Percentiles rank a stretch among this genome's conserved stretches.
phyloP scores from a whole-genome alignment of 2,329 filamentous ascomycete genomes.

The Aureobasidium sp. region DNA sequence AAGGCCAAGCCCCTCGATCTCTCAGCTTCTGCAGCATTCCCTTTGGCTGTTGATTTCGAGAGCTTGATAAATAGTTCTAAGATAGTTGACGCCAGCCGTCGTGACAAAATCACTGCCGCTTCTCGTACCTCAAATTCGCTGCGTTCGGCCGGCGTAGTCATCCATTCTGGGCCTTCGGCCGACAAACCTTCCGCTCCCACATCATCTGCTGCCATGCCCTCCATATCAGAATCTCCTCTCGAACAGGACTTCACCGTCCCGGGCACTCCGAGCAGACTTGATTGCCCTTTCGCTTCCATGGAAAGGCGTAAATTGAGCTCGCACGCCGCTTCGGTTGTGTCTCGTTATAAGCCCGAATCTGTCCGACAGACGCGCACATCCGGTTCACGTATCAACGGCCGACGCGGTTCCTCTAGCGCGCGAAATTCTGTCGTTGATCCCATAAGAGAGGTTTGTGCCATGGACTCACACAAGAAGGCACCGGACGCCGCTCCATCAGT shows the following conservation, averaged over 20 bases:
- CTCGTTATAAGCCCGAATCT: slow-evolving; percentile 28
- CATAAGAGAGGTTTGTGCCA: slow-evolving; percentile 31
- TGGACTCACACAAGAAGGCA: slow-evolving; percentile 14
- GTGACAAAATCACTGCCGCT: slow-evolving; percentile 24
- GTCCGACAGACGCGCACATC: slow-evolving; percentile 13
- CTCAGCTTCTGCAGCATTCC: slow-evolving; percentile 1
- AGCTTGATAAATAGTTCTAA: slow-evolving; percentile 17
- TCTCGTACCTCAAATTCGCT: slow-evolving; percentile 29
- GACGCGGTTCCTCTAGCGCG: slow-evolving; percentile 7
- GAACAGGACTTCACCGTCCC: slow-evolving; percentile 88
- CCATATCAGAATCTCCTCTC: slow-evolving; percentile 42
- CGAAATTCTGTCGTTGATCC: slow-evolving; percentile 24
- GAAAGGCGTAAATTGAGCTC: slow-evolving; percentile 33
- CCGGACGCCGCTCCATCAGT: slow-evolving; percentile 16
- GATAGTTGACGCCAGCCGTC: slow-evolving; percentile 24
- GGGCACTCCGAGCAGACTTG: slow-evolving; percentile 70
- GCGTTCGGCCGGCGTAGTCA: slow-evolving; percentile 30
- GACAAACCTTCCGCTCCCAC: slow-evolving; percentile 27
- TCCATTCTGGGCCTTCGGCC: slow-evolving; percentile 35
- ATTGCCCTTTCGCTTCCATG: slow-evolving; percentile 68
- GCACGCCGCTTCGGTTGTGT: slow-evolving; percentile 35
- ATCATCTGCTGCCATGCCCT: slow-evolving; percentile 29
- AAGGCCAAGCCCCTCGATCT: slow-evolving; percentile 13
- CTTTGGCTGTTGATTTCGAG: slow-evolving; percentile 10
- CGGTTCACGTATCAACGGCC: slow-evolving; percentile 12